phyloP scores from a whole-genome alignment of 176 grass and related monocot species.

The Microstegium vimineum region DNA sequence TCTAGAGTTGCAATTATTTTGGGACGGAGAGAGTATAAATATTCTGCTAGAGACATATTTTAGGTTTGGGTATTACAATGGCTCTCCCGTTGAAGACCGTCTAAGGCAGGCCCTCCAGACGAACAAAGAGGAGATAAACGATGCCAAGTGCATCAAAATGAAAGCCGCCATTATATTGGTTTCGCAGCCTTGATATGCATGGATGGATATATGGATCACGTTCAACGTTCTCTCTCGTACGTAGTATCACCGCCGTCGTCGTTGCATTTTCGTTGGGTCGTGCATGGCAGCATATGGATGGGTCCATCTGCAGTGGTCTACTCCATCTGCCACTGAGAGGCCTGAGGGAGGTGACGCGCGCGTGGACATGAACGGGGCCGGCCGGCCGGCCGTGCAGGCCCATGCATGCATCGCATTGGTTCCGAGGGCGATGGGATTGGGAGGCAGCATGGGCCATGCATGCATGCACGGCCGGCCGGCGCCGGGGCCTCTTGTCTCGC shows the following conservation, averaged over 20 bases:
- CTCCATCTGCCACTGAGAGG: background rate
- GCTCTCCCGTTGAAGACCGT: no score
- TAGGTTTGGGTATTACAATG: no score
- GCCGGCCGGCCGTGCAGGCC: background rate
- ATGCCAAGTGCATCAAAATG: background rate
- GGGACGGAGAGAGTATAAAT: no score
- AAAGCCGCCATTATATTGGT: background rate
- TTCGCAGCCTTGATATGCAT: background rate
- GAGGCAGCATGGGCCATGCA: background rate
- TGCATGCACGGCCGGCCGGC: background rate
- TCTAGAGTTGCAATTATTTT: no score
- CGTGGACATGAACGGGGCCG: conserved; percentile 5
- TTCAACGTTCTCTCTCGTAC: background rate
- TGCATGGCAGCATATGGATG: background rate
- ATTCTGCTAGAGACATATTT: no score
- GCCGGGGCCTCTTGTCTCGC: background rate
- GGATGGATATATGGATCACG: no score
- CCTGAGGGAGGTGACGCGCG: background rate
- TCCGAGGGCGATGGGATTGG: background rate
- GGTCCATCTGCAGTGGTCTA: background rate
- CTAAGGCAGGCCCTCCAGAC: no score
- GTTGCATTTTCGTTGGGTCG: background rate
- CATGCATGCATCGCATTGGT: background rate
- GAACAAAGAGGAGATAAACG: no score
- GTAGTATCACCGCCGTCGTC: background rate